A percentile compares a stretch with the other conserved stretches of the same genome.
Evolutionary conservation across 2,329 filamentous ascomycete genomes (phyloP).

Genomic region (Botrytis aclada): DNA sequence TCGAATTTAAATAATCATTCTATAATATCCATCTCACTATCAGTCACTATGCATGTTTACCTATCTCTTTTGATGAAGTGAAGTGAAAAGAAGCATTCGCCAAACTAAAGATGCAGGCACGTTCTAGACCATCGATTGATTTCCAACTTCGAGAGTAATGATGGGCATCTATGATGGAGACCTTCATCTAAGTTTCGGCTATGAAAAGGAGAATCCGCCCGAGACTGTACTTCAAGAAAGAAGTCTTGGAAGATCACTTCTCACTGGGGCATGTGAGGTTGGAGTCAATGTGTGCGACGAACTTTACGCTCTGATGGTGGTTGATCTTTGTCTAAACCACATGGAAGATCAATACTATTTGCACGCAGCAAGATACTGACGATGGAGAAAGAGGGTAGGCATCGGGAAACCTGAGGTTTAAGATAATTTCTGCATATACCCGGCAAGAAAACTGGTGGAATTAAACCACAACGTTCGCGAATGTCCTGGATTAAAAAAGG

Average conservation of each 20-base stretch:
- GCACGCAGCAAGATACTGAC: neutral
- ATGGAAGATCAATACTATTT: neutral
- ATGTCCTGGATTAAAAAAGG: neutral
- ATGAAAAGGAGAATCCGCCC: neutral
- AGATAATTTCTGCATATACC: neutral
- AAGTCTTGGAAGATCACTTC: neutral
- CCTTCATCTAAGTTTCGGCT: neutral
- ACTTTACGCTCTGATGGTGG: neutral
- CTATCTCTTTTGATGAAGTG: neutral
- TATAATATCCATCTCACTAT: neutral
- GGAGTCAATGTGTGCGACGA: neutral
- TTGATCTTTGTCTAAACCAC: neutral
- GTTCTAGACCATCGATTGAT: neutral
- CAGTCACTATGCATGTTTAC: neutral
- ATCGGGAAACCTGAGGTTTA: neutral
- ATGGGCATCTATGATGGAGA: neutral
- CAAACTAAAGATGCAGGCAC: neutral
- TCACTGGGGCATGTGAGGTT: neutral
- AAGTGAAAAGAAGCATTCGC: neutral
- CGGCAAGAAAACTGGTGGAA: neutral
- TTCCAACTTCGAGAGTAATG: neutral
- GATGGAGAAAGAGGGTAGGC: neutral
- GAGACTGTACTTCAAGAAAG: neutral
- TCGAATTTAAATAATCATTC: neutral
- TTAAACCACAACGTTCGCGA: neutral